Conservation (phyloP, 306 rosid species). For the Cucumis melo region DNA sequence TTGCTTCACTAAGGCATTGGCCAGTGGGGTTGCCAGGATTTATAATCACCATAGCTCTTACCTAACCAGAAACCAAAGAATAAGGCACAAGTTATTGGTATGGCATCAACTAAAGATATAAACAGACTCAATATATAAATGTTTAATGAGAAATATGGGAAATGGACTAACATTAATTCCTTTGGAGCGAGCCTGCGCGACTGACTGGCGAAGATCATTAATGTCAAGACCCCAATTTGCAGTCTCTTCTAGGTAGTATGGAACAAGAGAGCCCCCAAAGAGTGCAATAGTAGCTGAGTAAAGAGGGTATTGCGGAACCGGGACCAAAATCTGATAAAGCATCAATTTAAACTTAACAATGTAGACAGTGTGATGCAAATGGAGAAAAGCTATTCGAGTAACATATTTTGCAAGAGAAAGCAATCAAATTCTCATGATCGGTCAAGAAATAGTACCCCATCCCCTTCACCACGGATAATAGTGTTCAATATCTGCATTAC, state of each 20-base stretch:
- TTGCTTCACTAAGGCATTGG: constrained; percentile 82
- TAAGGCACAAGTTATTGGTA: neutral
- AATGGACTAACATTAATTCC: constrained; percentile 65
- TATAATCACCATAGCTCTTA: constrained; percentile 98
- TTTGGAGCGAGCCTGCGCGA: constrained; percentile 61
- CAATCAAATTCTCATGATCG: neutral
- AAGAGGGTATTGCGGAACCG: constrained; percentile 98
- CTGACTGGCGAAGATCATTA: constrained; percentile 54
- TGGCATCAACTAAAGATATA: neutral
- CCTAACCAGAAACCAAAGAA: constrained; percentile 32
- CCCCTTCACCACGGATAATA: constrained; percentile 61
- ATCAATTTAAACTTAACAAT: constrained; percentile 2
- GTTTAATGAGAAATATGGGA: neutral
- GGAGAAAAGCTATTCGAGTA: neutral
- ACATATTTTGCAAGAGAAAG: neutral
- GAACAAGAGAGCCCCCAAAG: constrained; percentile 88
- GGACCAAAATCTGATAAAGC: constrained; percentile 68
- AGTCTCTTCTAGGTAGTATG: constrained; percentile 96
- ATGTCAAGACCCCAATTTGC: constrained; percentile 96
- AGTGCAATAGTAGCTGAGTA: constrained; percentile 88
- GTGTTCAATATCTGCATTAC: constrained; percentile 94
- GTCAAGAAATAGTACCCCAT: constrained; percentile 57
- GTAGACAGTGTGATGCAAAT: neutral
- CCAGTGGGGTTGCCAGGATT: constrained; percentile 99
- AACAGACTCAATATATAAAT: no score